phyloP scores from a whole-genome alignment of 768 basidiomycete species.

The Russula dissimulans region DNA sequence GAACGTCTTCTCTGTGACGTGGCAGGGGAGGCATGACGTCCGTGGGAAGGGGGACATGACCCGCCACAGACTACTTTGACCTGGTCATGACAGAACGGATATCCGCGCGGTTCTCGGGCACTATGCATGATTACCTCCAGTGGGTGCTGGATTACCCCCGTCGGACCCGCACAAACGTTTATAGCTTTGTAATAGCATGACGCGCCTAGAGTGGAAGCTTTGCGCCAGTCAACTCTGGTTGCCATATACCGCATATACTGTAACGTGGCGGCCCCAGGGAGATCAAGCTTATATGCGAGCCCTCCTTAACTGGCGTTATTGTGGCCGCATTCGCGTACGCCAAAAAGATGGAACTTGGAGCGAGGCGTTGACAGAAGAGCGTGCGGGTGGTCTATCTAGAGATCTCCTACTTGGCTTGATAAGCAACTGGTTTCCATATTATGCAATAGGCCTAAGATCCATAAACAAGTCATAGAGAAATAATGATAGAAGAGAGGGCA shows the following conservation, averaged over 20 bases:
- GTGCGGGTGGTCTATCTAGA: background rate
- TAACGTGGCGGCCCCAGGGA: background rate
- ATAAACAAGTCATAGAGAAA: constrained; percentile 4
- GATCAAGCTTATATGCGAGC: background rate
- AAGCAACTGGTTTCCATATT: background rate
- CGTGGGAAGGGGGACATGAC: too few relatives aligned
- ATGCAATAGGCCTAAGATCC: background rate
- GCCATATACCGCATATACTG: background rate
- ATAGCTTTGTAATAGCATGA: too few relatives aligned
- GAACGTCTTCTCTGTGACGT: too few relatives aligned
- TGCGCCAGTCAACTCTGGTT: background rate
- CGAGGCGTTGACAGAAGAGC: background rate
- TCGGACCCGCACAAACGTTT: too few relatives aligned
- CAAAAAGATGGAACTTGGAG: background rate
- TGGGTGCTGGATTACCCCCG: too few relatives aligned
- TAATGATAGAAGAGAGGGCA: constrained; percentile 5
- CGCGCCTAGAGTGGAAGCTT: background rate
- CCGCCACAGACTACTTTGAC: too few relatives aligned
- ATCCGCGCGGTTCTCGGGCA: too few relatives aligned
- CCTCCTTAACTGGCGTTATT: background rate
- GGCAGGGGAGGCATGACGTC: too few relatives aligned
- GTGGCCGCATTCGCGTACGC: background rate
- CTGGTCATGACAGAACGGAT: too few relatives aligned
- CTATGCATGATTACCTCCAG: too few relatives aligned
- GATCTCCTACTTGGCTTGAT: background rate